Percentiles rank a stretch among this genome's conserved stretches.
phyloP scores from a whole-genome alignment of 176 grass and related monocot species.

The bread wheat (Triticum aestivum) region DNA sequence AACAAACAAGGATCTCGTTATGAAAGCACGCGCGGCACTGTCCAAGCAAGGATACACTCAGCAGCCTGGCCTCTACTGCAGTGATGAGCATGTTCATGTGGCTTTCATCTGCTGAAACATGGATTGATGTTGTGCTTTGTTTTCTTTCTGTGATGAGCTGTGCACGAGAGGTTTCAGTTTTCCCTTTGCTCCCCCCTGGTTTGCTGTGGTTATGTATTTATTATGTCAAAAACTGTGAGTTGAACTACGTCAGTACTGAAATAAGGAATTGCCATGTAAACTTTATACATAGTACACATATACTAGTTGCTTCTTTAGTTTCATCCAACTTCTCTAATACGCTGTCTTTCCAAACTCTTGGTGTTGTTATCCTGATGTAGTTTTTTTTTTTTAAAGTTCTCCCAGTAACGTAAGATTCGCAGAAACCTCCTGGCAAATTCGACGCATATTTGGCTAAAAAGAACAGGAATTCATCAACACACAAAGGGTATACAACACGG shows the following conservation, averaged over 20 bases:
- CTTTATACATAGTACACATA: constrained; percentile 1
- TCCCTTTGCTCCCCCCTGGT: neutral
- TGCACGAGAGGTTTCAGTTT: constrained; percentile 20
- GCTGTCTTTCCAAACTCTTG: neutral
- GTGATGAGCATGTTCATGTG: constrained; percentile 66
- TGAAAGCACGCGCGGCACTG: constrained; percentile 64
- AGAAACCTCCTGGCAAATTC: neutral
- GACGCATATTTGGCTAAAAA: neutral
- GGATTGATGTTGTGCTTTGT: neutral
- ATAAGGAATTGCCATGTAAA: constrained; percentile 23
- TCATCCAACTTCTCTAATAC: neutral
- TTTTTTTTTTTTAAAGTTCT: neutral
- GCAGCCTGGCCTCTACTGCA: constrained; percentile 90
- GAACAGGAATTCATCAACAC: neutral
- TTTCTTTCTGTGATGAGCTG: neutral
- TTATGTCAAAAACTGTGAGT: neutral
- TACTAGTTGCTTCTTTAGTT: neutral
- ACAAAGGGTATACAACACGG: neutral
- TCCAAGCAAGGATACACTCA: constrained; percentile 77
- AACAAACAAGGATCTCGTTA: constrained; percentile 69
- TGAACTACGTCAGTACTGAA: constrained; percentile 13
- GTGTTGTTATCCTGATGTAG: neutral
- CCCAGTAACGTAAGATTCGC: neutral
- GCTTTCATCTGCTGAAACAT: constrained; percentile 72
- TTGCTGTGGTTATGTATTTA: neutral